phyloP scores from a whole-genome alignment of 2,329 filamentous ascomycete species.

The Dichotomopilus funicola region DNA sequence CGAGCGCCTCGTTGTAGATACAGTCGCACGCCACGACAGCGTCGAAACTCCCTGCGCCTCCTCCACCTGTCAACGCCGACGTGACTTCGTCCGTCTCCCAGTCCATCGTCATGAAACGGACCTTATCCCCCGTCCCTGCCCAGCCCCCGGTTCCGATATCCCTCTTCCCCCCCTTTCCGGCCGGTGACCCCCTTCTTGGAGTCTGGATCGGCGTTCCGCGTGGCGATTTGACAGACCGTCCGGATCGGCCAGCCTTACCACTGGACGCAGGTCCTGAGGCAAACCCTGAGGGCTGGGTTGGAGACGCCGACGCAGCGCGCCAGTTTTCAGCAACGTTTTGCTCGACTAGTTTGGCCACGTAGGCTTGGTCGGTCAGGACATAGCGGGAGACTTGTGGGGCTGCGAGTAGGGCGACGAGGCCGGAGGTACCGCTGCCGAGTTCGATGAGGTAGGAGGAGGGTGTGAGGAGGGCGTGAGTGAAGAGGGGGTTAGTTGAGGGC shows the following conservation, averaged over 20 bases:
- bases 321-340: conserved; percentile 66
- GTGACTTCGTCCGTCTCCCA: conserved; percentile 68
- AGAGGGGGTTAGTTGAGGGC: conserved; percentile 54
- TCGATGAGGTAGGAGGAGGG: conserved; percentile 61
- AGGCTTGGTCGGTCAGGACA: conserved; percentile 80
- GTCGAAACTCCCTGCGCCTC: conserved; percentile 51
- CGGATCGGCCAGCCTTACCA: background rate
- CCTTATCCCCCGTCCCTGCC: conserved; percentile 13
- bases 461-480: conserved; percentile 43
- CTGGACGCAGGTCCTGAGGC: background rate
- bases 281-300: background rate
- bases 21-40: conserved; percentile 82
- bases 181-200: background rate
- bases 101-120: conserved; percentile 61
- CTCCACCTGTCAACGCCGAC: conserved; percentile 31
- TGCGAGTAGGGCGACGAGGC: conserved; percentile 66
- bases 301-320: background rate
- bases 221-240: background rate
- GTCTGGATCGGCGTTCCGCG: background rate
- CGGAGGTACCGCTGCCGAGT: conserved; percentile 82
- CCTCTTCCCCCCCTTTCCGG: background rate
- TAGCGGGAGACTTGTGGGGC: conserved; percentile 57
- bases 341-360: conserved; percentile 70
- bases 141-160: background rate
- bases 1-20: conserved; percentile 86